Conservation (phyloP, 108 stramenopile genomes). For the Pseudonitzschia multiseries region DNA sequence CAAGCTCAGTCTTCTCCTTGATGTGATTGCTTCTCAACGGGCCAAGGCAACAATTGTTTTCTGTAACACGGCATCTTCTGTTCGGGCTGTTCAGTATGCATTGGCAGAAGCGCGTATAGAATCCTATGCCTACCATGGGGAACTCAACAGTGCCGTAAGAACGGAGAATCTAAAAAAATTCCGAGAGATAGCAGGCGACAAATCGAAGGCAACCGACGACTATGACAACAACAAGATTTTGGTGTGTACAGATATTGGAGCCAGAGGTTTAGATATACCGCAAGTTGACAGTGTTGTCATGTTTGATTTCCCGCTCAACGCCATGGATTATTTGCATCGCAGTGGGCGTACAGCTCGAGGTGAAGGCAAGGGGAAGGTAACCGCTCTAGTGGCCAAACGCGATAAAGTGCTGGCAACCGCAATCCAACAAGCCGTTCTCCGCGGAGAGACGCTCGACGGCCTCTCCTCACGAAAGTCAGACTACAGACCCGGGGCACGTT, state of each 20-base stretch:
- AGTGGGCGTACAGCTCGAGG: constrained; percentile 89
- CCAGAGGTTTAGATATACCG: constrained; percentile 89
- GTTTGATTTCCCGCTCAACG: constrained; percentile 92
- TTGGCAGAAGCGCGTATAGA: constrained; percentile 70
- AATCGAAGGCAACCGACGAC: constrained; percentile 17
- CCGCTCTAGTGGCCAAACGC: constrained; percentile 83
- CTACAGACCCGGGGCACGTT: constrained; percentile 59
- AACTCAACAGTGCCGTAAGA: constrained; percentile 62
- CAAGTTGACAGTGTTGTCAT: constrained; percentile 87
- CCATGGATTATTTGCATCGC: constrained; percentile 89
- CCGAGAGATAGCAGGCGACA: constrained; percentile 42
- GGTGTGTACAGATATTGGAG: constrained; percentile 89
- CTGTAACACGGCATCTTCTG: constrained; percentile 87
- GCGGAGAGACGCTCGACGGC: constrained; percentile 80
- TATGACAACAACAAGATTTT: constrained; percentile 41
- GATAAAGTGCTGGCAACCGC: constrained; percentile 85
- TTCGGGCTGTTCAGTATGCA: constrained; percentile 77
- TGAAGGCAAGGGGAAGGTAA: constrained; percentile 71
- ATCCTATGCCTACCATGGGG: constrained; percentile 78
- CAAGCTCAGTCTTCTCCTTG: constrained; percentile 83
- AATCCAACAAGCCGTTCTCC: constrained; percentile 76
- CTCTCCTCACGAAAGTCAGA: constrained; percentile 81
- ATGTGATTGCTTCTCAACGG: constrained; percentile 50
- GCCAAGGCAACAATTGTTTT: constrained; percentile 78
- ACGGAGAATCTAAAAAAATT: constrained; percentile 57